Evolutionary conservation across 2,329 filamentous ascomycete genomes (phyloP).

Genomic region (Apiospora marii): DNA sequence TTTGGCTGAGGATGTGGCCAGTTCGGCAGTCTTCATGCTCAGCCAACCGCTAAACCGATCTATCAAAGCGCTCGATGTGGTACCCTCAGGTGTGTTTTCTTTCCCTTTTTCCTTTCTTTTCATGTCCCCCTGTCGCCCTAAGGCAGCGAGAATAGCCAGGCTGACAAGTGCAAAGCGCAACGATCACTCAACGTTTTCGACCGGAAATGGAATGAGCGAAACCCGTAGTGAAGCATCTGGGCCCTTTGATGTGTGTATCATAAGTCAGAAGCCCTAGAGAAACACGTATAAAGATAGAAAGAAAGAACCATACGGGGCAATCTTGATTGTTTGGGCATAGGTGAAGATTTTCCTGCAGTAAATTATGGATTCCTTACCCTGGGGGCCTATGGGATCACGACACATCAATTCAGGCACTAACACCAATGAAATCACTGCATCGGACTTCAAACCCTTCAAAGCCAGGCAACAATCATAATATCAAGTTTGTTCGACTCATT

Average conservation of each 20-base stretch:
- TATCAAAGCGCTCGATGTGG: background rate
- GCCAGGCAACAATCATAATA: background rate
- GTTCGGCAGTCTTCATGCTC: background rate
- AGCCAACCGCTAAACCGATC: background rate
- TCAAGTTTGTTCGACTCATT: background rate
- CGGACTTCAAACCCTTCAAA: background rate
- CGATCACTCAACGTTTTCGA: constrained; percentile 10
- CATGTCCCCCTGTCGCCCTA: background rate
- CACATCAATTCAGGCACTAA: constrained; percentile 16
- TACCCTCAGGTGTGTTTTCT: background rate
- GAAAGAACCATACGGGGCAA: background rate
- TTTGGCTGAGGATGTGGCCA: background rate
- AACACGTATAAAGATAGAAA: background rate
- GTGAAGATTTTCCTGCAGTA: background rate
- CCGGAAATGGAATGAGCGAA: background rate
- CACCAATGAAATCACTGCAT: background rate
- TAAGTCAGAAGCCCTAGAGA: background rate
- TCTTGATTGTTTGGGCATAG: background rate
- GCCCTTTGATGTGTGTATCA: background rate
- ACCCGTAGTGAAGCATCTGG: background rate
- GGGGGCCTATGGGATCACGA: background rate
- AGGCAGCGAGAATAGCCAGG: background rate
- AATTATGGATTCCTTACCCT: background rate
- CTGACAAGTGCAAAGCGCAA: background rate
- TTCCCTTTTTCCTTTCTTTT: background rate